These are phyloP conservation scores for Septoria linicola DNA, from an alignment of 2,329 filamentous ascomycete species.

Conservation along the genomic window DNA sequence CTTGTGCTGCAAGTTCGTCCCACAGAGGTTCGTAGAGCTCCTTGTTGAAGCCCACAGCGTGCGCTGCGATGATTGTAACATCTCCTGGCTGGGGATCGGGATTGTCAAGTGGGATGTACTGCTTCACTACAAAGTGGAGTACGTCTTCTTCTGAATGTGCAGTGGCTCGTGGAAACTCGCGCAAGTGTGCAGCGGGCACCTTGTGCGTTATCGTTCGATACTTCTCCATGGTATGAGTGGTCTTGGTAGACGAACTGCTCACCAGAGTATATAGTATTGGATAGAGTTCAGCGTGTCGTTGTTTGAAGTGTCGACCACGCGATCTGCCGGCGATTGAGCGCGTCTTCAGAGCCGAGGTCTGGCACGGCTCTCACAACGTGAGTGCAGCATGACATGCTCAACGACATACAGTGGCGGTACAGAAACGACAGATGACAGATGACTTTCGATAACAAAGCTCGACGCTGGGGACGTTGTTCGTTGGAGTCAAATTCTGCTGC, in stretches of 20 bases:
- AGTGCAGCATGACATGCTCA: no score
- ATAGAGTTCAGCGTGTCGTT: neutral
- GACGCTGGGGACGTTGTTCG: no score
- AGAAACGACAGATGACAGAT: no score
- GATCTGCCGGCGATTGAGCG: conserved; percentile 10
- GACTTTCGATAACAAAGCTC: no score
- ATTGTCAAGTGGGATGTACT: conserved; percentile 28
- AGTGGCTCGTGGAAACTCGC: conserved; percentile 17
- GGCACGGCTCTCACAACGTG: no score
- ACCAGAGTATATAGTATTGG: no score
- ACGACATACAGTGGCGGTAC: no score
- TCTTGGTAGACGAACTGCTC: no score
- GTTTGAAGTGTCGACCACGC: conserved; percentile 7
- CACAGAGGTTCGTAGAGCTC: conserved; percentile 33
- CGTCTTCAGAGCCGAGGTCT: conserved; percentile 9
- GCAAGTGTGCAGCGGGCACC: conserved; percentile 14
- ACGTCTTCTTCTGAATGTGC: conserved; percentile 21
- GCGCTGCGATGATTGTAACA: conserved; percentile 30
- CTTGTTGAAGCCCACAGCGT: conserved; percentile 29
- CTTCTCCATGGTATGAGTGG: conserved; percentile 7
- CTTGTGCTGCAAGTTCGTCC: conserved; percentile 25
- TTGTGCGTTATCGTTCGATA: conserved; percentile 11
- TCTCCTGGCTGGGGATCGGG: conserved; percentile 23
- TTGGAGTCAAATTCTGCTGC: no score
- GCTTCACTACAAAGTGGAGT: conserved; percentile 26